Evolutionary conservation across 2,329 filamentous ascomycete species (phyloP), one percentile per base, ranked within the genome.

Genomic region (Albifimbria verrucaria): DNA sequence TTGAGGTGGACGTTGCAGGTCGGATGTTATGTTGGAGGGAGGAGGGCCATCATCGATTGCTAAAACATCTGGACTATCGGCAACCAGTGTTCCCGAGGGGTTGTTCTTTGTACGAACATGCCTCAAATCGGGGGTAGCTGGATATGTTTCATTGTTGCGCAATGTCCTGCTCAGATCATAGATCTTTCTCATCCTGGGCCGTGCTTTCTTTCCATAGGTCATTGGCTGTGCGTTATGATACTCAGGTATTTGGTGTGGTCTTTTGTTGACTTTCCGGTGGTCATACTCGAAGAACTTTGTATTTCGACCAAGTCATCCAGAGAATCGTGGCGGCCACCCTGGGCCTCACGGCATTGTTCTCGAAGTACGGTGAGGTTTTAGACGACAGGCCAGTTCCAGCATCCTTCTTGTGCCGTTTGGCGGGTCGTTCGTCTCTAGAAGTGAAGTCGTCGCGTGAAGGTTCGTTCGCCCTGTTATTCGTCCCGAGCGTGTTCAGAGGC

Each of bases 401-500:
- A 22, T 49, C 47, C 52, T 45, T 39, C 28, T 57, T 66, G 42
- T 60, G 58, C 41, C 66, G 59, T 55, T 68, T 68, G 5, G 49
- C 50, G 12, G 57, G 23, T 25, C 55, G 58, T 43, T 59, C 53
- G 44, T 56, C 42, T 51, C 47, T 47, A 17, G 50, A 15, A 25
- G 12, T 5, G 12, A n/a, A 12, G 11, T 42, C 48, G 22, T 45
- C 49, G 21, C 11, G 32, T 26, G 32, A 41, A 32, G 50, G 41
- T 23, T 28, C 18, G 41, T 50, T 55, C n/a, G n/a, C n/a, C n/a
- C n/a, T n/a, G n/a, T n/a, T n/a, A n/a, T n/a, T n/a, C n/a, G n/a
- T n/a, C n/a, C n/a, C n/a, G 45, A 65, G 45, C n/a, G 61, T 62
- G 43, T 65, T 62, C 44, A 51, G 42, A 15, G 63, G 60, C 42